Percentiles rank a stretch among this genome's conserved stretches.
These are phyloP conservation scores for Gastroboletus turbinatus DNA, from an alignment of 1,284 basidiomycete genomes.

Conservation along the genomic window DNA sequence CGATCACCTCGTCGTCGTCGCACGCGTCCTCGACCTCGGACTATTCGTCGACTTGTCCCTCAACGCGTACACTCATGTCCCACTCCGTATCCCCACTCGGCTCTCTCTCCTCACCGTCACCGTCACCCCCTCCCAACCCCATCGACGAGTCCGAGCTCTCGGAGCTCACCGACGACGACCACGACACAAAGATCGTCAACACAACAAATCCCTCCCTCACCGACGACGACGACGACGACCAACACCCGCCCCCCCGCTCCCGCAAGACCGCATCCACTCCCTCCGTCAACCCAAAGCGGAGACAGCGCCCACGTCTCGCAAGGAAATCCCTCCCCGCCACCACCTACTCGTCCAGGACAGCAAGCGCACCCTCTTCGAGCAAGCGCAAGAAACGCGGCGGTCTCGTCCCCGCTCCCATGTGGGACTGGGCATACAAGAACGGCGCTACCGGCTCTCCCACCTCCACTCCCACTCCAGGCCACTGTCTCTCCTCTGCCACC, in stretches of 20 bases:
- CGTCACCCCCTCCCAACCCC: conserved; percentile 38
- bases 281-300: conserved; percentile 6
- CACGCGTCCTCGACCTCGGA: conserved; percentile 14
- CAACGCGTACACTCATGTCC: conserved; percentile 13
- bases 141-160: conserved; percentile 71
- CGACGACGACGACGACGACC: conserved; percentile 27
- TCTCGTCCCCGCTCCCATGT: conserved; percentile 72
- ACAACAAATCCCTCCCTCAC: conserved; percentile 10
- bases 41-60: background rate
- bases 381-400: conserved; percentile 60
- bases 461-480: conserved; percentile 9
- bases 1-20: conserved; percentile 26
- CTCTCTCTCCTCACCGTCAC: conserved; percentile 56
- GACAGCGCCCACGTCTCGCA: conserved; percentile 8
- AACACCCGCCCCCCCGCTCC: conserved; percentile 19
- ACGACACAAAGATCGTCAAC: conserved; percentile 40
- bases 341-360: conserved; percentile 14
- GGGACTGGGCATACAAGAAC: conserved; percentile 66
- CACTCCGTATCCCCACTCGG: conserved; percentile 45
- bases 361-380: conserved; percentile 28
- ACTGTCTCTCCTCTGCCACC: background rate
- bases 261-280: conserved; percentile 16
- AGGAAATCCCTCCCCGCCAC: conserved; percentile 1
- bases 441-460: conserved; percentile 13
- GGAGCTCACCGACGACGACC: conserved; percentile 78